These are phyloP conservation scores for Cyberlindnera mycetangii DNA, from an alignment of 805 yeast species.

Conservation along the genomic window DNA sequence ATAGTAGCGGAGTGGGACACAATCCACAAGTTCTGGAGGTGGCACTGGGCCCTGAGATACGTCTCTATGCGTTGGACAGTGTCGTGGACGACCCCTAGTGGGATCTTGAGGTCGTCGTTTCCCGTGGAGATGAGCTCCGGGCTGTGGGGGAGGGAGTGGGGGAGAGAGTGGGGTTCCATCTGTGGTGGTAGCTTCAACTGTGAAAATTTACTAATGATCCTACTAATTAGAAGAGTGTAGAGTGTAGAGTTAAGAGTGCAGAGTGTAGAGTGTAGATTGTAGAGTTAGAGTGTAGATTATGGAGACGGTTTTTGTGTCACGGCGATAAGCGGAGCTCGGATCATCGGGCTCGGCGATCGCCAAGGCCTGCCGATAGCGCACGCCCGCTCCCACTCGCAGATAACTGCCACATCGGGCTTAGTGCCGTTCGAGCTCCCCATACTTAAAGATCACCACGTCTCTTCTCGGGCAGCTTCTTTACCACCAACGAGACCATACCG, in stretches of 20 bases:
- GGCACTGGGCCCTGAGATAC: slow-evolving; percentile 14
- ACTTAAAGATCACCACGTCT: too few relatives aligned
- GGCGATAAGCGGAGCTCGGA: background rate
- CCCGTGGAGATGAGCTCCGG: slow-evolving; percentile 3
- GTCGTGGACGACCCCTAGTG: slow-evolving; percentile 5
- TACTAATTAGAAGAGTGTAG: too few relatives aligned
- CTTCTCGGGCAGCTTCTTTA: too few relatives aligned
- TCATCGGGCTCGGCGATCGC: too few relatives aligned
- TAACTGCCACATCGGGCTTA: too few relatives aligned
- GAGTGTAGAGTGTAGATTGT: background rate
- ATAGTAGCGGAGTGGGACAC: slow-evolving; percentile 24
- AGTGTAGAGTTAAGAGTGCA: too few relatives aligned
- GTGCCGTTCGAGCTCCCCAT: too few relatives aligned
- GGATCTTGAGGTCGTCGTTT: too few relatives aligned
- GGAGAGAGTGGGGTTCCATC: background rate
- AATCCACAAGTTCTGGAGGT: slow-evolving; percentile 26
- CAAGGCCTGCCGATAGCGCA: background rate
- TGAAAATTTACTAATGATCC: too few relatives aligned
- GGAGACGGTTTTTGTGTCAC: background rate
- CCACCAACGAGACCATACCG: background rate
- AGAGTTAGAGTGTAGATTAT: background rate
- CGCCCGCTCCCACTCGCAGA: background rate
- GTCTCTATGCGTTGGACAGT: slow-evolving; percentile 3
- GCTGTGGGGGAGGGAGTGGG: background rate
- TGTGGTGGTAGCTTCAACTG: background rate